Evolutionary conservation across 2,329 filamentous ascomycete species (phyloP).

Genomic region (Dactylellina haptotyla): DNA sequence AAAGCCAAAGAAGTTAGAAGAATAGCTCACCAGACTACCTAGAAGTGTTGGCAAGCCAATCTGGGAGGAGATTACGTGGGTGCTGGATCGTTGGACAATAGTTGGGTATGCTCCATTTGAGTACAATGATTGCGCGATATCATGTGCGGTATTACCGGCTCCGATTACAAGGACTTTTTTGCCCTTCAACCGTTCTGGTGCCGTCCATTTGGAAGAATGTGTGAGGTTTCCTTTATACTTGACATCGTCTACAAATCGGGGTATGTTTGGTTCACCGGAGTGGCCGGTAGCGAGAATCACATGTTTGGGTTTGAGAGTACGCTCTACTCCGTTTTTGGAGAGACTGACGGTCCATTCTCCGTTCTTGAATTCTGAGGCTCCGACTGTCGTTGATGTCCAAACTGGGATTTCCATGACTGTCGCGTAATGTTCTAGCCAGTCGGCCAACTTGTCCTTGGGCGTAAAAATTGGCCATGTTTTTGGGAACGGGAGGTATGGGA

Average conservation of each 20-base stretch:
- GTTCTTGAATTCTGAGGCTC: slow-evolving; percentile 62
- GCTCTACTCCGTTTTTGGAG: slow-evolving; percentile 63
- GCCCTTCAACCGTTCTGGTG: slow-evolving; percentile 62
- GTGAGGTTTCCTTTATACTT: slow-evolving; percentile 70
- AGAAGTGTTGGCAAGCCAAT: slow-evolving; percentile 68
- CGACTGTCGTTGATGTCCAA: slow-evolving; percentile 70
- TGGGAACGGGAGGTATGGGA: slow-evolving; percentile 74
- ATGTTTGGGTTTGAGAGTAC: slow-evolving; percentile 71
- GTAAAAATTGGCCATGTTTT: slow-evolving; percentile 75
- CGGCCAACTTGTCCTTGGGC: slow-evolving; percentile 76
- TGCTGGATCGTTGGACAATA: slow-evolving; percentile 75
- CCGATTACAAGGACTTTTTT: slow-evolving; percentile 74
- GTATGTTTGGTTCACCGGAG: slow-evolving; percentile 72
- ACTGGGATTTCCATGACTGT: slow-evolving; percentile 74
- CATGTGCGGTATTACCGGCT: slow-evolving; percentile 75
- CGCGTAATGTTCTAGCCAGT: slow-evolving; percentile 75
- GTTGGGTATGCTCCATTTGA: slow-evolving; percentile 73
- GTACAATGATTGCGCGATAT: slow-evolving; percentile 74
- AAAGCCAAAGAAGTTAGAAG: not conserved
- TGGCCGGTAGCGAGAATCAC: slow-evolving; percentile 75
- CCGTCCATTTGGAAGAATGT: slow-evolving; percentile 71
- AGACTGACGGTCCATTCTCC: slow-evolving; percentile 68
- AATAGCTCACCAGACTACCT: slow-evolving; percentile 63
- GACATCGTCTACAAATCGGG: slow-evolving; percentile 64
- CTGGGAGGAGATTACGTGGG: slow-evolving; percentile 71